phyloP scores from a whole-genome alignment of 441 rosid species.

The Bocquillonia castaneifolia region DNA sequence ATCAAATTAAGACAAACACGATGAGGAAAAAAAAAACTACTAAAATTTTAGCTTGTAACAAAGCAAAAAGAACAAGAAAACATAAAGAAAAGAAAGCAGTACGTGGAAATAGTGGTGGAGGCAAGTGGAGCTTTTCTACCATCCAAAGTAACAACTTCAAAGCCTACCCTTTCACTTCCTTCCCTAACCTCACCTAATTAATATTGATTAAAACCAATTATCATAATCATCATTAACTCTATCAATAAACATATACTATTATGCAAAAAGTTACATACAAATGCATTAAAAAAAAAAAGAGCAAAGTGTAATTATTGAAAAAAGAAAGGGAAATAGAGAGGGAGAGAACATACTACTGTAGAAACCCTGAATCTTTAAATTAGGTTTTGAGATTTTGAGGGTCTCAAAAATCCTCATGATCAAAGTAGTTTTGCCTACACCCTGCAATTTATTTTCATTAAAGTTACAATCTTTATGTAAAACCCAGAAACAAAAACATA shows the following conservation, averaged over 20 bases:
- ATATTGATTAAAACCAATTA: not conserved
- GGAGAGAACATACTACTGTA: constrained; percentile 36
- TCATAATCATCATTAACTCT: not conserved
- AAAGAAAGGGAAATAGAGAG: not conserved
- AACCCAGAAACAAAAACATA: not conserved
- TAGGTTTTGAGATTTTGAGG: constrained; percentile 43
- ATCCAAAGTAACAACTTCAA: constrained; percentile 54
- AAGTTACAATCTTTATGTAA: not conserved
- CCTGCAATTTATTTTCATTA: constrained; percentile 28
- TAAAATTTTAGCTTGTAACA: not conserved
- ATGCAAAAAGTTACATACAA: too few species aligned
- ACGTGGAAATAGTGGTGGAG: constrained; percentile 46
- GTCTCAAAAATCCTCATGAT: constrained; percentile 45
- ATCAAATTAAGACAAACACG: not conserved
- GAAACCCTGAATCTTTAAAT: constrained; percentile 57
- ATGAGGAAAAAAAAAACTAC: too few species aligned
- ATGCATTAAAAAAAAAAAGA: too few species aligned
- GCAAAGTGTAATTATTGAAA: not conserved
- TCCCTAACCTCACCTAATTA: constrained; percentile 52
- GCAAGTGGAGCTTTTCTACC: constrained; percentile 60
- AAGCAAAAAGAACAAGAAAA: not conserved
- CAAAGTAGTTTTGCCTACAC: constrained; percentile 67
- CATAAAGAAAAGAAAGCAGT: not conserved
- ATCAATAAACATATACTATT: not conserved
- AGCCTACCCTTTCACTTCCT: constrained; percentile 54